Percentiles rank a stretch among this genome's conserved stretches.
Conservation (phyloP, 176 grass and related monocot species). For the Metroxylon sagu region DNA sequence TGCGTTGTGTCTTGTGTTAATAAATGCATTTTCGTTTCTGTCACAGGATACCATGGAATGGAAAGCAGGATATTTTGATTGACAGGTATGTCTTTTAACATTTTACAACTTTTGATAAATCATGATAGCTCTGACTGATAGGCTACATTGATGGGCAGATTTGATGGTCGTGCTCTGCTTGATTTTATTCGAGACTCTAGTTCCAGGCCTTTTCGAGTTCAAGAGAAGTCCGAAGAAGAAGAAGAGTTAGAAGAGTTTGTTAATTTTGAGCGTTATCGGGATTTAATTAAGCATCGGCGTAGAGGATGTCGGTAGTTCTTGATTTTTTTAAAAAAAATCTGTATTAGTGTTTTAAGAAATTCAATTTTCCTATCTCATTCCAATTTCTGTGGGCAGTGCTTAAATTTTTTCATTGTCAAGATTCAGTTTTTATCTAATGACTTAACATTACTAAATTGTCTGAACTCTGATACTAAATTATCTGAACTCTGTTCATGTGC, state of each 20-base stretch:
- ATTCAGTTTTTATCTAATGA: background rate
- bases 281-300: conserved; percentile 99
- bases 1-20: background rate
- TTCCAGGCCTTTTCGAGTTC: conserved; percentile 46
- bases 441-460: background rate
- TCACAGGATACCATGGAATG: conserved; percentile 92
- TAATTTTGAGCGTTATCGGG: conserved; percentile 99
- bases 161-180: conserved; percentile 93
- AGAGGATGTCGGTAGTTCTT: conserved; percentile 99
- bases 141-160: conserved; percentile 41
- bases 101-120: conserved; percentile 5
- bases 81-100: conserved; percentile 51
- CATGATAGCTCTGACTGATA: conserved; percentile 18
- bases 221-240: conserved; percentile 87
- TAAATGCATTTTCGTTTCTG: conserved; percentile 5
- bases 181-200: conserved; percentile 84
- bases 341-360: conserved; percentile 20
- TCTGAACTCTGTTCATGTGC: background rate
- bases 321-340: conserved; percentile 35
- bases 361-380: conserved; percentile 18
- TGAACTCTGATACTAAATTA: background rate
- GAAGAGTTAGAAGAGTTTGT: conserved; percentile 99
- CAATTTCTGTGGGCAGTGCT: background rate
- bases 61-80: conserved; percentile 91
- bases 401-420: conserved; percentile 10